phyloP scores from a whole-genome alignment of 2,329 filamentous ascomycete genomes.

The Monosporascus sp. region DNA sequence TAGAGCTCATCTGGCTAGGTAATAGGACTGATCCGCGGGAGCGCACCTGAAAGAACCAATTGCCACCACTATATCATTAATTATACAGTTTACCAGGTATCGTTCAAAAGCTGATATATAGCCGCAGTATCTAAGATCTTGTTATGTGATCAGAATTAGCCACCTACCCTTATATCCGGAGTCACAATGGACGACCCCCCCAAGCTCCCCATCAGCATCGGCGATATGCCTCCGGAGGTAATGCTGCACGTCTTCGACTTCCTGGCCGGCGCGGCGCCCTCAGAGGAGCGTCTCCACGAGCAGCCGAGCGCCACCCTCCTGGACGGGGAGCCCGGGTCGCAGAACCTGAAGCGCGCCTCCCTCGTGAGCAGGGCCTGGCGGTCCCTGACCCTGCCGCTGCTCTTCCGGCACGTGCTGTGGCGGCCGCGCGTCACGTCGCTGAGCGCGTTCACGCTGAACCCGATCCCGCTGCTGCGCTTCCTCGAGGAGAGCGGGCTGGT shows the following conservation, averaged over 20 bases:
- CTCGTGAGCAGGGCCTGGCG: slow-evolving; percentile 50
- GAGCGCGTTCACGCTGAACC: slow-evolving; percentile 21
- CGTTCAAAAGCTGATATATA: too few relatives aligned
- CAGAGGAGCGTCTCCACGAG: slow-evolving; percentile 41
- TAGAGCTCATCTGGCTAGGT: too few relatives aligned
- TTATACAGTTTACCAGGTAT: too few relatives aligned
- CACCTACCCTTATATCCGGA: too few relatives aligned
- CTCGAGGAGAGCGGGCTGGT: slow-evolving; percentile 28
- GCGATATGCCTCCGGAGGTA: slow-evolving; percentile 55
- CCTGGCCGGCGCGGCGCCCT: slow-evolving; percentile 45
- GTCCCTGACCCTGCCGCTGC: slow-evolving; percentile 41
- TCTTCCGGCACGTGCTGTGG: slow-evolving; percentile 54
- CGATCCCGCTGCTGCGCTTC: slow-evolving; percentile 36
- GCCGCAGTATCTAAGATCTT: too few relatives aligned
- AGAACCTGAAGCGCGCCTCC: slow-evolving; percentile 52
- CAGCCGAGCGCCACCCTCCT: slow-evolving; percentile 40
- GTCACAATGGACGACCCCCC: background rate
- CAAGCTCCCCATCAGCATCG: slow-evolving; percentile 13
- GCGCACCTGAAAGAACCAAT: too few relatives aligned
- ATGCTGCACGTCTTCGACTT: slow-evolving; percentile 52
- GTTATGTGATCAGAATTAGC: too few relatives aligned
- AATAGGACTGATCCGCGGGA: too few relatives aligned
- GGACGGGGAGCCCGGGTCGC: slow-evolving; percentile 26
- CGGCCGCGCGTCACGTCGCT: slow-evolving; percentile 20
- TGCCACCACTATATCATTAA: too few relatives aligned